phyloP scores from a whole-genome alignment of 768 basidiomycete genomes.

The Amanita molliuscula region DNA sequence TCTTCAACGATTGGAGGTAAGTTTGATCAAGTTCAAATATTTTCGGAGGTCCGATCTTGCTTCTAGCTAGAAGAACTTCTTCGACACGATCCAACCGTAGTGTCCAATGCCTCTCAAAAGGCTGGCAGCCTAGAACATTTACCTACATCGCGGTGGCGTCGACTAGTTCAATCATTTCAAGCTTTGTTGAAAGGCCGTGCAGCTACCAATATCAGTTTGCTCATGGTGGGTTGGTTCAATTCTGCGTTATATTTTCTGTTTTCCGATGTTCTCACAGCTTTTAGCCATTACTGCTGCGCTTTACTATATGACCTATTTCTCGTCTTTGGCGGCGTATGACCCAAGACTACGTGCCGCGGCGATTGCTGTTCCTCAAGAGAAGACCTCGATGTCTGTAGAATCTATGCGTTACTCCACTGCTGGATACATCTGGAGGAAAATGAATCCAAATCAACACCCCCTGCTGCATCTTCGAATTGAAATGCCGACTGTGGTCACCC shows the following conservation, averaged over 20 bases:
- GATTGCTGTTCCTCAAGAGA: not conserved
- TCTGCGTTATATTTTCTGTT: not conserved
- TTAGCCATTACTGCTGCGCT: constrained; percentile 67
- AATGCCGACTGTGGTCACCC: constrained; percentile 65
- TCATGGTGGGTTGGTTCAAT: constrained; percentile 42
- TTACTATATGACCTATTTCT: constrained; percentile 61
- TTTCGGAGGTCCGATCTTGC: constrained; percentile 6
- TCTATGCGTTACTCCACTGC: constrained; percentile 28
- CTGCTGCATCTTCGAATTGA: constrained; percentile 75
- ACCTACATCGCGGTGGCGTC: constrained; percentile 33
- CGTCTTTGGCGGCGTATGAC: constrained; percentile 20
- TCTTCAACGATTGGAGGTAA: constrained; percentile 81
- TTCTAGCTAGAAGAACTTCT: constrained; percentile 76
- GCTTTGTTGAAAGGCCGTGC: constrained; percentile 55
- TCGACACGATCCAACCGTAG: constrained; percentile 53
- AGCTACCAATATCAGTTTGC: constrained; percentile 68
- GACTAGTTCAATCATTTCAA: constrained; percentile 29
- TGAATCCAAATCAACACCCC: constrained; percentile 59
- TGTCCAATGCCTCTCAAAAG: constrained; percentile 29
- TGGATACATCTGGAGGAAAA: constrained; percentile 62
- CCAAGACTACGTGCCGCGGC: constrained; percentile 11
- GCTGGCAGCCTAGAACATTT: constrained; percentile 21
- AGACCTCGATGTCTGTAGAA: constrained; percentile 14
- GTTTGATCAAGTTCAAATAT: constrained; percentile 12
- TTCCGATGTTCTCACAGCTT: constrained; percentile 34